Conservation (phyloP, 164 flowering plant genomes). For the Houttuynia cordata region DNA sequence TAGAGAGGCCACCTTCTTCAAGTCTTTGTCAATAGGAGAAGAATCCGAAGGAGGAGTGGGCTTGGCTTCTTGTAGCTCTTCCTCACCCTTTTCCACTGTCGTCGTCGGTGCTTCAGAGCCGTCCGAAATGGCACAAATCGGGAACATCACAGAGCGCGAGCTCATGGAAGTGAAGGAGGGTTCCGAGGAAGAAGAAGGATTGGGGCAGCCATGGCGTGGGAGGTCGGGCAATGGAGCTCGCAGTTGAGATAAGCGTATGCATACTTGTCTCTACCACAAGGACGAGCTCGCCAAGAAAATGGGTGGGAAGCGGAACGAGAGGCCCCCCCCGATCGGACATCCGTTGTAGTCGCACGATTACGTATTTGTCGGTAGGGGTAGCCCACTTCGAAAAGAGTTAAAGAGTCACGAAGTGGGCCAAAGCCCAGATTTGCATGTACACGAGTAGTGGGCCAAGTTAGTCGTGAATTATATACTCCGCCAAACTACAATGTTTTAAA, state of each 20-base stretch:
- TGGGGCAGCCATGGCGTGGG: neutral
- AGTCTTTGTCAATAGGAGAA: constrained; percentile 8
- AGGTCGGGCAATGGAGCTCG: neutral
- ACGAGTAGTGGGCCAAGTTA: too few species aligned
- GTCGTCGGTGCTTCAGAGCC: constrained; percentile 9
- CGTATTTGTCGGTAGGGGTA: too few species aligned
- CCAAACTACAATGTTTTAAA: too few species aligned
- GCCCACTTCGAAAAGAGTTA: too few species aligned
- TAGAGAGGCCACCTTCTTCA: constrained; percentile 9
- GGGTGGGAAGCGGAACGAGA: neutral
- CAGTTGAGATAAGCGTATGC: neutral
- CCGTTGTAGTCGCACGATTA: too few species aligned
- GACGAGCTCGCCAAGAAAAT: too few species aligned
- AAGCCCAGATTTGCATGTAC: too few species aligned
- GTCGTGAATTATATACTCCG: too few species aligned
- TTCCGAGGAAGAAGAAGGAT: neutral
- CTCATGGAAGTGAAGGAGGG: neutral
- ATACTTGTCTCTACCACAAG: neutral
- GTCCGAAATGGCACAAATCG: neutral
- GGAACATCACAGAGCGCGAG: neutral
- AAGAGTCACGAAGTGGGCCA: too few species aligned
- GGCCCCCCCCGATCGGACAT: neutral
- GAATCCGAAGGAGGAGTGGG: constrained; percentile 7
- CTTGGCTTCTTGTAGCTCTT: constrained; percentile 2
- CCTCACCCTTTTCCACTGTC: constrained; percentile 3